A percentile compares a stretch with the other conserved stretches of the same genome.
Conservation (phyloP, 495 filamentous ascomycete species). For the Trichocladium uniseriatum region DNA sequence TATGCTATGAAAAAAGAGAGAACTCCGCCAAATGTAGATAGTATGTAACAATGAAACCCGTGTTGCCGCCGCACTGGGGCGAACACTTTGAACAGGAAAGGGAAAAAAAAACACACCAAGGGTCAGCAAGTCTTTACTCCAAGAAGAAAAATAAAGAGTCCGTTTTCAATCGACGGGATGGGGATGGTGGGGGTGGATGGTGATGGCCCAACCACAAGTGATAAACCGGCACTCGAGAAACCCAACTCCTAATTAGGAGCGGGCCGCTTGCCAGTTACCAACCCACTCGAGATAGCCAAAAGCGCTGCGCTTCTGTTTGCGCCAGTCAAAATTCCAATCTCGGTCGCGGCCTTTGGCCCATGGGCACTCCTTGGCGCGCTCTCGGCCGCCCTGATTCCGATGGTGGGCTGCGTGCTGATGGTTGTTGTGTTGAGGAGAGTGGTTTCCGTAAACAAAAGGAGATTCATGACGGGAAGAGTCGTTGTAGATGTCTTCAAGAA, state of each 20-base stretch:
- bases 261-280: constrained; percentile 69
- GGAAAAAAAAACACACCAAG: constrained; percentile 18
- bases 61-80: not conserved
- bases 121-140: constrained; percentile 22
- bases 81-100: constrained; percentile 11
- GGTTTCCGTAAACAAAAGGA: constrained; percentile 21
- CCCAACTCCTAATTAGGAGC: constrained; percentile 27
- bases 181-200: constrained; percentile 12
- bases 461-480: constrained; percentile 17
- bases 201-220: constrained; percentile 47
- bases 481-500: constrained; percentile 24
- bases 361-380: constrained; percentile 41
- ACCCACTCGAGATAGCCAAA: constrained; percentile 80
- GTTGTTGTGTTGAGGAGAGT: constrained; percentile 14
- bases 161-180: constrained; percentile 11
- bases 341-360: constrained; percentile 41
- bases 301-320: constrained; percentile 53
- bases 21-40: constrained; percentile 9
- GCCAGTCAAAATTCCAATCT: constrained; percentile 54
- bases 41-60: not conserved
- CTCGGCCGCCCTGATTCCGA: constrained; percentile 19
- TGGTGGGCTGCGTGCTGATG: constrained; percentile 8
- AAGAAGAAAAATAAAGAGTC: constrained; percentile 6
- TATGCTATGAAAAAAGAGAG: constrained; percentile 19
- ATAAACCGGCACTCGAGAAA: constrained; percentile 24